Evolutionary conservation across 2,329 filamentous ascomycete species (phyloP).

Genomic region (Claviceps humidiphila): DNA sequence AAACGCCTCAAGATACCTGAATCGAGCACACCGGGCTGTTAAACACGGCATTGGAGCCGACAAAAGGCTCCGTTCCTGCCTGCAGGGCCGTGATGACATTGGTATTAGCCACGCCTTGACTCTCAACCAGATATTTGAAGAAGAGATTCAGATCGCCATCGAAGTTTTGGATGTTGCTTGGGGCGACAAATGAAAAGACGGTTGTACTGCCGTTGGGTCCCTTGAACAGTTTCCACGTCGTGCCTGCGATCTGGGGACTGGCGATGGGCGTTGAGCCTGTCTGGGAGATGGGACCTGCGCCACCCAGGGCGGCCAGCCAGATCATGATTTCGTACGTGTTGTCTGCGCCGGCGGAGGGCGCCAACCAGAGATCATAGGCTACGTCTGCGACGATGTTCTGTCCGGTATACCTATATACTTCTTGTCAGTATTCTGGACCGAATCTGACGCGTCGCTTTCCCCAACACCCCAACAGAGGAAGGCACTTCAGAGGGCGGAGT

Average conservation of each 20-base stretch:
- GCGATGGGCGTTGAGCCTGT: conserved; percentile 12
- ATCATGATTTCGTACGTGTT: conserved; percentile 52
- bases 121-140: conserved; percentile 37
- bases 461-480: too few species aligned
- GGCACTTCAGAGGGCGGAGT: too few species aligned
- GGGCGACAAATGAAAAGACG: conserved; percentile 42
- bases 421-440: too few species aligned
- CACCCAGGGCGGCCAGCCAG: conserved; percentile 45
- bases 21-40: neutral
- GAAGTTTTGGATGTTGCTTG: conserved; percentile 35
- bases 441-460: too few species aligned
- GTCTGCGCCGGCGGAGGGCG: conserved; percentile 25
- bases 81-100: neutral
- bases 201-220: conserved; percentile 43
- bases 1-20: neutral
- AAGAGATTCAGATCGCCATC: conserved; percentile 44
- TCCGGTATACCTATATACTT: conserved; percentile 20
- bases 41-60: neutral
- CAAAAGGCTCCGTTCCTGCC: neutral
- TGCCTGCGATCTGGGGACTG: conserved; percentile 11
- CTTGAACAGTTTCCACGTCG: conserved; percentile 43
- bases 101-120: conserved; percentile 23
- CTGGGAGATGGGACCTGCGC: conserved; percentile 38
- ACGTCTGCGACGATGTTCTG: conserved; percentile 36
- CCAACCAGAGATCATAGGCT: conserved; percentile 48